Conservation (phyloP, 805 yeast species). For the Candida endomychidarum region DNA sequence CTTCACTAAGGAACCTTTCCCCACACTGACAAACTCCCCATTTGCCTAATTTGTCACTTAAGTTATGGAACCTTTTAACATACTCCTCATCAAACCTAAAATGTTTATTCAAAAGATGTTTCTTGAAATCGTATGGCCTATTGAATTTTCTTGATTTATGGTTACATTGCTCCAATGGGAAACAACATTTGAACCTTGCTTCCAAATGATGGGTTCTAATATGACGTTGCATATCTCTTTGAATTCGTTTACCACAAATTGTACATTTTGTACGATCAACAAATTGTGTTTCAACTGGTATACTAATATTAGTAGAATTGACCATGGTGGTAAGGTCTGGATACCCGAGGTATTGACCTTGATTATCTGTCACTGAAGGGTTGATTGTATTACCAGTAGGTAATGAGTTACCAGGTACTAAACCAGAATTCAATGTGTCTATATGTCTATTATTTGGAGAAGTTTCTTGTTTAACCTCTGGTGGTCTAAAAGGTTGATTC, state of each 20-base stretch:
- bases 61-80: slow-evolving; percentile 46
- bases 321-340: slow-evolving; percentile 42
- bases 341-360: slow-evolving; percentile 15
- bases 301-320: slow-evolving; percentile 30
- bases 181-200: slow-evolving; percentile 57
- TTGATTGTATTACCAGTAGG: too few relatives aligned
- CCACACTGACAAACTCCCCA: slow-evolving; percentile 53
- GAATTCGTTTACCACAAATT: slow-evolving; percentile 53
- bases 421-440: too few relatives aligned
- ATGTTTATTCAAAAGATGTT: slow-evolving; percentile 61
- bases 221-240: slow-evolving; percentile 63
- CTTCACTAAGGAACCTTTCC: slow-evolving; percentile 28
- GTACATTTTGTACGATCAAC: slow-evolving; percentile 46
- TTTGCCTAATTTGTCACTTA: slow-evolving; percentile 51
- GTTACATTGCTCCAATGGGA: slow-evolving; percentile 52
- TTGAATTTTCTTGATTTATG: slow-evolving; percentile 65
- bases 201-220: slow-evolving; percentile 59
- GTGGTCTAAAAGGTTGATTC: not conserved
- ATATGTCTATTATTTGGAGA: too few relatives aligned
- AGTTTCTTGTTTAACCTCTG: not conserved
- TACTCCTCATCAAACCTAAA: slow-evolving; percentile 52
- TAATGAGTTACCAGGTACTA: not conserved
- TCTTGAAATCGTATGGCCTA: slow-evolving; percentile 67
- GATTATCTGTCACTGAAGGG: not conserved
- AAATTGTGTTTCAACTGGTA: slow-evolving; percentile 39